Conservation (phyloP, 352 stramenopile species). For the Pythium brassicae region DNA sequence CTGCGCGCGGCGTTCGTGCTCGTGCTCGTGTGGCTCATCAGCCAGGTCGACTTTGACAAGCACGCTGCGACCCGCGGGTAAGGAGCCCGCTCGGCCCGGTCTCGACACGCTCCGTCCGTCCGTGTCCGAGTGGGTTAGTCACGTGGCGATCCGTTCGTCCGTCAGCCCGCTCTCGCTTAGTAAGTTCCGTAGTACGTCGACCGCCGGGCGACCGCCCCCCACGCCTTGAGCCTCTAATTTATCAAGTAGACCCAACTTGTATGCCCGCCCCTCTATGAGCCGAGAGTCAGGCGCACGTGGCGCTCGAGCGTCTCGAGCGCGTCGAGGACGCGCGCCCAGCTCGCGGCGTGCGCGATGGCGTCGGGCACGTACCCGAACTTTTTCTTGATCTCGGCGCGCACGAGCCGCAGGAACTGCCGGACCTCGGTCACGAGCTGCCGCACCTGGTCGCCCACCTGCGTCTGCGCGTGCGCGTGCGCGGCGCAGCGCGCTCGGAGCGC, state of each 20-base stretch:
- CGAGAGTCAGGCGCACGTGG: conserved; percentile 7
- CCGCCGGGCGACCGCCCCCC: not conserved
- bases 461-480: conserved; percentile 24
- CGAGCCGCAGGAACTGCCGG: conserved; percentile 62
- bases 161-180: too few species aligned
- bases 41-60: conserved; percentile 19
- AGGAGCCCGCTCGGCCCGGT: too few species aligned
- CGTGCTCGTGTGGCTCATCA: conserved; percentile 32
- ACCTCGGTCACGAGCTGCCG: conserved; percentile 52
- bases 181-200: not conserved
- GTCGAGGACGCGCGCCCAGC: conserved; percentile 54
- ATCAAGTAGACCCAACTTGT: not conserved
- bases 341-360: conserved; percentile 59
- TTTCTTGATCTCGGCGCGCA: conserved; percentile 68
- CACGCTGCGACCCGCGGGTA: not conserved
- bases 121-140: too few species aligned
- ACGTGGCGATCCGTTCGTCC: too few species aligned
- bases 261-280: too few species aligned
- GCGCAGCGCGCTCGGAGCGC: conserved; percentile 9
- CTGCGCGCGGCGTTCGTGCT: conserved; percentile 28
- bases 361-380: conserved; percentile 81
- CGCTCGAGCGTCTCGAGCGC: conserved; percentile 45
- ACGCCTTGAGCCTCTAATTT: too few species aligned
- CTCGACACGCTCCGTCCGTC: too few species aligned
- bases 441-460: conserved; percentile 39